Base-by-base conservation (phyloP, 768 basidiomycete genomes). In the Termitomyces heimii region DNA sequence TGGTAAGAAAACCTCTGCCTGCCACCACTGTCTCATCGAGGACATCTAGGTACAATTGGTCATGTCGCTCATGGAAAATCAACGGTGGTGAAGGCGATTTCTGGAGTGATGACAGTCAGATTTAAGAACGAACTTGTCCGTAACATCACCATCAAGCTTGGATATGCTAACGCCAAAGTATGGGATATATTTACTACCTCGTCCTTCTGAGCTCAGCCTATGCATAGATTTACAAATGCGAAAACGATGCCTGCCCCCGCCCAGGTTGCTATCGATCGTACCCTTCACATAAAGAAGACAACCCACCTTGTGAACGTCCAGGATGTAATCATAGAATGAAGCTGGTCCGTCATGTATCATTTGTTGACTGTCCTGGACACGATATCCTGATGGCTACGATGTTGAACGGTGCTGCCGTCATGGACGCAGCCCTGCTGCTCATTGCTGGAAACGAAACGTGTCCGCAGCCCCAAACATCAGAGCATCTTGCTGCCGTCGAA, bases 321-420 rank as follows among this genome's bases (percentile, higher is more conserved):
- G 92, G 93, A 59, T 98, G 97, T 74, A 88, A 86, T 39, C 85
- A 86, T 55, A 82, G 84, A 18, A 94, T 98, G 93, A 89, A 88
- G 65, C 85, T 98, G 63, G 69, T 98, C 61, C 88, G 95, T 63
- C 97, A 99, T 67, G 95, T 98, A 67, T 98, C 96, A 3, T 99
- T 99, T 73, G 97, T 99, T 68, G 97, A 99, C 73, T 94, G 89
- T 65, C 93, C 92, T 1, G 92, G 95, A 60, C 95, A 96, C 83
- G 94, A 98, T 73, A 98, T 99, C 86, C 86, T 99, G 72, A 99
- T 99, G 97, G 97, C 97, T 51, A 99, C 96, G 62, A 99, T 99
- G 97, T 79, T 99, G 65, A 98, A 98, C 81, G 97, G 96, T 72
- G 97, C 97, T 42, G 97, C 97, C 10, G 96, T 98, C 79, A 99